Conservation (phyloP, 192 early-diverging fungal genomes). For the Cladochytrium replicatum region DNA sequence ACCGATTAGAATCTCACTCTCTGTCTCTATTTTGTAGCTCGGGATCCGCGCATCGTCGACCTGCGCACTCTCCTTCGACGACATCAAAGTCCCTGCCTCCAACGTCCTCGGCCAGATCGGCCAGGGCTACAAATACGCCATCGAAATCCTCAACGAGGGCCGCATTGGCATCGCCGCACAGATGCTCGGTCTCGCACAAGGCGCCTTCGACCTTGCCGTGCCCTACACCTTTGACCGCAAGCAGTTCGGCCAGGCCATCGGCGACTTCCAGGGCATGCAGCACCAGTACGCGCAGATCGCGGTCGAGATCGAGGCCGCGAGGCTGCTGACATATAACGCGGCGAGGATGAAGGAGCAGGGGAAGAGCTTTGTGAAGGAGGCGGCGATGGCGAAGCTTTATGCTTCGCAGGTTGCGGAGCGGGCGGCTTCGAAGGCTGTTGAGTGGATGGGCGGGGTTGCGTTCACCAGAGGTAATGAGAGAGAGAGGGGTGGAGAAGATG, state of each 20-base stretch:
- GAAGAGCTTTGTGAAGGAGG: conserved; percentile 85
- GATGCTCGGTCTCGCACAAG: conserved; percentile 95
- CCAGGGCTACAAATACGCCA: conserved; percentile 97
- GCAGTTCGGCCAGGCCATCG: conserved; percentile 79
- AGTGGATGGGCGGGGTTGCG: conserved; percentile 97
- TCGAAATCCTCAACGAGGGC: conserved; percentile 96
- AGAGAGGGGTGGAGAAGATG: conserved; percentile 1
- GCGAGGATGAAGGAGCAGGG: conserved; percentile 90
- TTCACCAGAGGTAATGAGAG: conserved; percentile 62
- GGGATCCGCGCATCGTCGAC: conserved; percentile 96
- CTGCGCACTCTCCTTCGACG: conserved; percentile 88
- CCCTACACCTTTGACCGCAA: conserved; percentile 92
- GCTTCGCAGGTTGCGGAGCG: conserved; percentile 90
- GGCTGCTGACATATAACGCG: conserved; percentile 94
- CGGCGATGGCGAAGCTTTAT: conserved; percentile 97
- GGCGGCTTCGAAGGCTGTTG: conserved; percentile 78
- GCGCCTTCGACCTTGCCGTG: conserved; percentile 75
- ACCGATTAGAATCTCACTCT: too few species aligned
- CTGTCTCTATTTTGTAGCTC: conserved; percentile 38
- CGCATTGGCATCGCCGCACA: conserved; percentile 97
- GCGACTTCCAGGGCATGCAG: conserved; percentile 82
- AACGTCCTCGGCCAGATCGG: conserved; percentile 90
- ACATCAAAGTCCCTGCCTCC: conserved; percentile 67
- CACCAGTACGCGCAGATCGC: conserved; percentile 76
- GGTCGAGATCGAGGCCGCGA: conserved; percentile 90